Percentiles rank a stretch among this genome's conserved stretches.
phyloP scores from a whole-genome alignment of 2,329 filamentous ascomycete genomes.

The Hymenoscyphus occultus region DNA sequence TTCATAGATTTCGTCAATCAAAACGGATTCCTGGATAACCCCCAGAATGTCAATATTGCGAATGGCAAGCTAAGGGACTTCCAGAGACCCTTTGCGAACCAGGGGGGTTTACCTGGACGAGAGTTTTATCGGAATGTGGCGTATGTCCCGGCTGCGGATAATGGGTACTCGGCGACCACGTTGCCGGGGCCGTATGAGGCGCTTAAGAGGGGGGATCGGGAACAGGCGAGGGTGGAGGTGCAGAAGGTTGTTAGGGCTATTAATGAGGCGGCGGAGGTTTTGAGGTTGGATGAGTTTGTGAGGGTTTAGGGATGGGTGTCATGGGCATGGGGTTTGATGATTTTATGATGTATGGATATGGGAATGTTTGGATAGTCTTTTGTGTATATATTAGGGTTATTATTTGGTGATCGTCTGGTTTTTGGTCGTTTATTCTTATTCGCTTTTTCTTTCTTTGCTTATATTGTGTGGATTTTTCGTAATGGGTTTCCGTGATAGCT shows the following conservation, averaged over 20 bases:
- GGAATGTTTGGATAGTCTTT: too few species aligned
- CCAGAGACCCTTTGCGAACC: conserved; percentile 4
- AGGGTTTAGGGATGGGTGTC: neutral
- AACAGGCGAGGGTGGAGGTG: neutral
- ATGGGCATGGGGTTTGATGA: neutral
- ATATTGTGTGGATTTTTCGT: too few species aligned
- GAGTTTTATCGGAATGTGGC: conserved; percentile 11
- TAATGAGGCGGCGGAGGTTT: neutral
- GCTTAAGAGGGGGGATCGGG: neutral
- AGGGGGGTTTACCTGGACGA: conserved; percentile 1
- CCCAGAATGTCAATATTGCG: neutral
- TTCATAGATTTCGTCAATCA: neutral
- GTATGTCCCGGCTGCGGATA: neutral
- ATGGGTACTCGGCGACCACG: conserved; percentile 4
- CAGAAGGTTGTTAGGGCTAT: neutral
- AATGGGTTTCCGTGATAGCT: too few species aligned
- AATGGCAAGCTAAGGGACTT: conserved; percentile 8
- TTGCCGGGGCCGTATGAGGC: conserved; percentile 4
- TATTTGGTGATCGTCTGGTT: neutral
- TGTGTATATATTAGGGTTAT: neutral
- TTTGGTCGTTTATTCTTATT: too few species aligned
- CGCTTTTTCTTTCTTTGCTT: too few species aligned
- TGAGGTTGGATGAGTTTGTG: neutral
- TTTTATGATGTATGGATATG: neutral
- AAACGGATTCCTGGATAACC: neutral